Evolutionary conservation across 2,329 filamentous ascomycete species (phyloP), one percentile per base, ranked within the genome.

Genomic region (Fusarium albosuccineum): DNA sequence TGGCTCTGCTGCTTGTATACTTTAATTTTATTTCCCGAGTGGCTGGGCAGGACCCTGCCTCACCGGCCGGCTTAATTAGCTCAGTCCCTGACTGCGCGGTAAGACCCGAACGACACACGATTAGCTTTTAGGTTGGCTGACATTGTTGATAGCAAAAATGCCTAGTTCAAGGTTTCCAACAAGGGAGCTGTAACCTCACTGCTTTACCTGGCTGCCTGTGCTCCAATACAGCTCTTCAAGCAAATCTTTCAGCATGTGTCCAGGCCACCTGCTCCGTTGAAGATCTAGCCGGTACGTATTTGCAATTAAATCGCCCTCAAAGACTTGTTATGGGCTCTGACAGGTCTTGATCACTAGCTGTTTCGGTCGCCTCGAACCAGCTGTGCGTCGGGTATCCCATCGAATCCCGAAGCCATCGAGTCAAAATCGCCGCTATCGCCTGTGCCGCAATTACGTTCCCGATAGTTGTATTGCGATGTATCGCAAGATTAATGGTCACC

Each of bases 1-100:
- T 37, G 22, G 26, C 36, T 14, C 13, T 49, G 2, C 29, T 49
- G 11, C 34, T 36, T n/a, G 34, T 29, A 17, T 33, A 10, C 30
- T 10, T 33, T 10, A 10, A 9, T 10, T 26, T 49, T 49, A 33
- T 49, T 36, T 37, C 30, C 11, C 13, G 26, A 5, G 45, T 27
- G 45, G 45, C 45, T 37, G 45, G 45, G 45, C 45, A 49, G 17
- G 45, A 49, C 45, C 45, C 45, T 36, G 17, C n/a, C 36, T 22
- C 30, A 6, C 17, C 36, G 4, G 17, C 34, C 9, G 45, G 16
- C 4, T 27, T 36, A 17, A 27, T 34, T 14, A 30, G 30, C 5
- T 27, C 26, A 17, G 16, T 36, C 4, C 45, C 45, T 36, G 45
- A 49, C 10, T 49, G 45, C 26, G 45, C 45, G 11, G 45, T 49